Base-by-base conservation (phyloP, 1,284 basidiomycete genomes). In the Cutaneotrichosporon cavernicola region DNA sequence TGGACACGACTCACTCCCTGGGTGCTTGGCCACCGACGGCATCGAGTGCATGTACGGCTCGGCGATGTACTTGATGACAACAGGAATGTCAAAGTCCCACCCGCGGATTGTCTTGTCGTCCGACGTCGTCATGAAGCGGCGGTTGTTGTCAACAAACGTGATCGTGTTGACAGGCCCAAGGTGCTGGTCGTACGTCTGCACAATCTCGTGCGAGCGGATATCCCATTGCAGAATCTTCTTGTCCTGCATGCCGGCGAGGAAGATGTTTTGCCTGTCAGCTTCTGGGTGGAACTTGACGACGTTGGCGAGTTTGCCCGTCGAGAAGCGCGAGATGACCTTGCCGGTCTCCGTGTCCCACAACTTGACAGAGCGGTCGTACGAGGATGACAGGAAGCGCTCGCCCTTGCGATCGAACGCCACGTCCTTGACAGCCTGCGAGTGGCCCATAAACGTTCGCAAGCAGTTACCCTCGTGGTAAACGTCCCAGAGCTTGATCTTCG, bases 1-100 rank as follows among this genome's bases (percentile, higher is more conserved):
- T 51, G 14, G 11, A 38, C 5, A 30, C 26, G 21, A 87, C 91
- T 70, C 79, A 96, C 93, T 90, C 64, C 88, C 93, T 11, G 97
- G 97, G 80, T 97, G 93, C 36, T 95, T 81, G 10, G 92, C 92
- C 46, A 98, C 95, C 18, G 96, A 91, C 13, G 97, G 97, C 95
- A 99, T 98, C 40, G 93, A 97, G 81, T 99, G 95, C 97, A 99
- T 99, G 76, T 93, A 89, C 10, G 97, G 97, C 80, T 99, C 97
- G 36, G 97, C 95, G 67, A 99, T 97, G 80, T 98, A 97, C 81
- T 99, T 99, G 86, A 99, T 98, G 64, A 97, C 94, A 31, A 99
- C 95, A 5, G 95, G 95, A 69, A 97, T 97, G 81, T 98, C 94
- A 78, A 90, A 96, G 79, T 96, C 92, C 97, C 97, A 99, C 21